phyloP scores from a whole-genome alignment of 2,329 filamentous ascomycete genomes.

The Alternaria viburni region DNA sequence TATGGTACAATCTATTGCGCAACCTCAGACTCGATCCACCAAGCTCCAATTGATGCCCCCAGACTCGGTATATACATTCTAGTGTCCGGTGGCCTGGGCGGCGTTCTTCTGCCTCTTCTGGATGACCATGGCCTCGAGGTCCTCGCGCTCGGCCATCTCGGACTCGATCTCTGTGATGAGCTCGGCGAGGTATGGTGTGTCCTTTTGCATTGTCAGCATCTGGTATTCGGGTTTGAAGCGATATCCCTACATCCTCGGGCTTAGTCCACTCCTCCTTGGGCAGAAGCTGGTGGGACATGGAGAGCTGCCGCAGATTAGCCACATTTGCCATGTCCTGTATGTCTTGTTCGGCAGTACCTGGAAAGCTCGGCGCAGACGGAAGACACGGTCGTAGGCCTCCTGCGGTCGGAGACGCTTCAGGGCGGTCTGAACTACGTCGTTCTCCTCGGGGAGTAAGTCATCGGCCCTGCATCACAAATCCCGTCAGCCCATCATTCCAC shows the following conservation, averaged over 20 bases:
- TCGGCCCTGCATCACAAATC: conserved; percentile 71
- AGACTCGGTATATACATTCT: conserved; percentile 29
- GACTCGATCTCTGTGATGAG: conserved; percentile 73
- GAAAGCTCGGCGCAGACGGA: conserved; percentile 93
- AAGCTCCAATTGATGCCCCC: conserved; percentile 16
- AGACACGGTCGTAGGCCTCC: conserved; percentile 95
- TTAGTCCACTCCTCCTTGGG: conserved; percentile 72
- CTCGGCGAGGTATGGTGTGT: conserved; percentile 68
- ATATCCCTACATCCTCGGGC: conserved; percentile 64
- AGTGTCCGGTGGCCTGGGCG: conserved; percentile 24
- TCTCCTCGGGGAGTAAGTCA: conserved; percentile 94
- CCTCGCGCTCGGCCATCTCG: conserved; percentile 70
- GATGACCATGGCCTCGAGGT: conserved; percentile 71
- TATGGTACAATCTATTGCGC: conserved; percentile 52
- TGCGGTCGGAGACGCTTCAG: conserved; percentile 89
- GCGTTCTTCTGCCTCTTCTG: conserved; percentile 49
- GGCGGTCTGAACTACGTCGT: conserved; percentile 82
- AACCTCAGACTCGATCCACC: conserved; percentile 24
- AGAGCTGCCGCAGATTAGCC: conserved; percentile 59
- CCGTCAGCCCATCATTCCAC: conserved; percentile 40
- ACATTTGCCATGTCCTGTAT: background rate
- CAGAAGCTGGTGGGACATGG: conserved; percentile 69
- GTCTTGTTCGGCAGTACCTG: conserved; percentile 64
- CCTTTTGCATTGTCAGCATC: conserved; percentile 55
- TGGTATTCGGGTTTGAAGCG: background rate